Percentiles rank a stretch among this genome's conserved stretches.
Conservation (phyloP, 2,329 filamentous ascomycete genomes). For the Lachnellula occidentalis region DNA sequence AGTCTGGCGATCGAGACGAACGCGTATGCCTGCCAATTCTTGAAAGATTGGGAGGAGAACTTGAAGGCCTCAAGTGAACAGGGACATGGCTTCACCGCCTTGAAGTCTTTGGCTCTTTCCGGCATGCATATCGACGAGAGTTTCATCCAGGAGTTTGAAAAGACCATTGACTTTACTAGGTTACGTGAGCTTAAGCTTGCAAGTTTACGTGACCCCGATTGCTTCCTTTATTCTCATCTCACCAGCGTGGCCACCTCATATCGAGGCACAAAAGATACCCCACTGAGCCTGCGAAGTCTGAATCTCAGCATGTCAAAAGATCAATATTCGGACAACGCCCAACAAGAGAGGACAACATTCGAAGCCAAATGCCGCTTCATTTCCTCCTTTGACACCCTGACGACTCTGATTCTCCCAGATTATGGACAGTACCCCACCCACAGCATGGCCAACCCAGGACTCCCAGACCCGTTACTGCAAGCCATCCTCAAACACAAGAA, state of each 20-base stretch:
- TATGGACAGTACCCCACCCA: background rate
- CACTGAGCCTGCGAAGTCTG: background rate
- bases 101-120: background rate
- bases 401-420: background rate
- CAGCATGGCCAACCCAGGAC: background rate
- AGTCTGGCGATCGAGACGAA: background rate
- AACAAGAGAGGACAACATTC: background rate
- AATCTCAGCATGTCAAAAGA: background rate
- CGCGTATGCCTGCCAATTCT: background rate
- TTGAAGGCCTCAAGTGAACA: background rate
- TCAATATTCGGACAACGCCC: background rate
- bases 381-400: conserved; percentile 4
- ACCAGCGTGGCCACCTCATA: background rate
- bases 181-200: background rate
- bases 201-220: background rate
- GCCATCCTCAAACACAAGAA: conserved; percentile 5
- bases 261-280: background rate
- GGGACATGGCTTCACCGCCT: background rate
- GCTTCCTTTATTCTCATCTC: background rate
- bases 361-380: conserved; percentile 2
- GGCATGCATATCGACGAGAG: background rate
- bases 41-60: background rate
- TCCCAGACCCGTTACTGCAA: background rate
- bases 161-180: conserved; percentile 1
- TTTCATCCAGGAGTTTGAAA: background rate